Percentiles rank a stretch among this genome's conserved stretches.
These are phyloP conservation scores for Miscanthus lutarioriparius DNA, from an alignment of 176 grass and related monocot genomes.

Conservation along the genomic window DNA sequence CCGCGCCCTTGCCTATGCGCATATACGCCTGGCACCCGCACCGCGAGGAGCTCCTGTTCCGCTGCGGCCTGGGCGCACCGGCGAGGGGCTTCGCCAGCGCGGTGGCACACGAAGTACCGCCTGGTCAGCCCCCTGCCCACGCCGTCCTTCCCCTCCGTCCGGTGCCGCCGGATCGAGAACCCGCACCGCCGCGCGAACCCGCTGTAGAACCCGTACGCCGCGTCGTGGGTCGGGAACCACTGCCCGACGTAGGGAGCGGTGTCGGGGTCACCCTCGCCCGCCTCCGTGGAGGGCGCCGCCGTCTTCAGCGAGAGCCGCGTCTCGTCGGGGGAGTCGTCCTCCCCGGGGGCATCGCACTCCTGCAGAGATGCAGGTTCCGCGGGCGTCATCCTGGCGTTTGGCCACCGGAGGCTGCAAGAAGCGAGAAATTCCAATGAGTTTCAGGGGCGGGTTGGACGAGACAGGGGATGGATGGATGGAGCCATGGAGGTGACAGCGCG, in stretches of 20 bases:
- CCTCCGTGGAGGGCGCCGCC: background rate
- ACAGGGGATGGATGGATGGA: background rate
- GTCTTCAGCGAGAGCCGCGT: slow-evolving; percentile 38
- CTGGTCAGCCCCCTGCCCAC: slow-evolving; percentile 67
- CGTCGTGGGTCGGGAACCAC: slow-evolving; percentile 66
- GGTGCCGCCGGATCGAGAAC: slow-evolving; percentile 83
- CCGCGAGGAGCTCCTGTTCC: slow-evolving; percentile 67
- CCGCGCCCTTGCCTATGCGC: slow-evolving; percentile 51
- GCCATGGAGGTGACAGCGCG: too few relatives aligned
- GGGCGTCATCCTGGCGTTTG: slow-evolving; percentile 37
- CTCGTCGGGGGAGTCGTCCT: slow-evolving; percentile 32
- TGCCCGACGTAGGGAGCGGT: slow-evolving; percentile 60
- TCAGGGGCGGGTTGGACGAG: background rate
- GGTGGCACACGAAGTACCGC: slow-evolving; percentile 85
- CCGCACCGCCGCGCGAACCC: slow-evolving; percentile 62
- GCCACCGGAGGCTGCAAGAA: background rate
- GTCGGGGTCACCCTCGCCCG: slow-evolving; percentile 1
- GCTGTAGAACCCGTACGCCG: slow-evolving; percentile 69
- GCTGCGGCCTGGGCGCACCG: slow-evolving; percentile 45
- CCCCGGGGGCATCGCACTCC: slow-evolving; percentile 32
- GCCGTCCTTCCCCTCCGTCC: slow-evolving; percentile 75
- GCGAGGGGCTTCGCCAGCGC: slow-evolving; percentile 59
- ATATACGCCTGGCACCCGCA: slow-evolving; percentile 79
- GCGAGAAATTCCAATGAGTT: background rate
- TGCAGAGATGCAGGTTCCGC: slow-evolving; percentile 43